Conservation (phyloP, 352 stramenopile genomes). For the Phytophthora sansomeana region DNA sequence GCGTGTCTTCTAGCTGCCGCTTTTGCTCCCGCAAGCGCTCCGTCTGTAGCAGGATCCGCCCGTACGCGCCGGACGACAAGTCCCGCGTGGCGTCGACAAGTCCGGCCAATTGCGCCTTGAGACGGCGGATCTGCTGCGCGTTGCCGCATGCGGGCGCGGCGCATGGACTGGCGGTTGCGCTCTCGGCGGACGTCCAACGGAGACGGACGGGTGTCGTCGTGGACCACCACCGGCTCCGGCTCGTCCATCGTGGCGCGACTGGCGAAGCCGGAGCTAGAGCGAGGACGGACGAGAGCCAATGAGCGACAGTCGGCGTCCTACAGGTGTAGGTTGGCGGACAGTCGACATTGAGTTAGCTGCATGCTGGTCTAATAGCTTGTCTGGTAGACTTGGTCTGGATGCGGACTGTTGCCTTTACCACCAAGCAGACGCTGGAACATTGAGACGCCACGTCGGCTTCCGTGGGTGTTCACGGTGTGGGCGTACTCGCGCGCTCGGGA, state of each 20-base stretch:
- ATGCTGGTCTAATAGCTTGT: too few species aligned
- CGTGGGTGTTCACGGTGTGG: slow-evolving; percentile 51
- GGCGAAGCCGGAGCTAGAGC: too few species aligned
- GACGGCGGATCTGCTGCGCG: slow-evolving; percentile 35
- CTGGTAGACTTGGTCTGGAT: too few species aligned
- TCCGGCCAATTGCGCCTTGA: too few species aligned
- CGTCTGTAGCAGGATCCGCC: slow-evolving; percentile 26
- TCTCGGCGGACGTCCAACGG: slow-evolving; percentile 41
- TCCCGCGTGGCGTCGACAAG: neutral
- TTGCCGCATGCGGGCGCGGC: slow-evolving; percentile 42
- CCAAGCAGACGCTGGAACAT: too few species aligned
- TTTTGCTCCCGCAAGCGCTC: slow-evolving; percentile 37
- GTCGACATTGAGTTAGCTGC: too few species aligned
- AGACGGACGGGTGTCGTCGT: neutral
- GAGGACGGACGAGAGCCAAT: too few species aligned
- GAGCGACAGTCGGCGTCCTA: too few species aligned
- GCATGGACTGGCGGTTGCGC: slow-evolving; percentile 60
- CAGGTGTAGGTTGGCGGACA: too few species aligned
- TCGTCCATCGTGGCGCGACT: neutral
- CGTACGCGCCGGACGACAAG: slow-evolving; percentile 27
- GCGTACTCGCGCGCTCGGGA: slow-evolving; percentile 38
- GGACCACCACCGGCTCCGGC: too few species aligned
- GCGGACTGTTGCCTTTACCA: too few species aligned
- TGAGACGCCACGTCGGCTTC: too few species aligned
- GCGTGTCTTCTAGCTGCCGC: slow-evolving; percentile 12